Conservation (phyloP, 2,329 filamentous ascomycete genomes). For the Fusarium sp. region DNA sequence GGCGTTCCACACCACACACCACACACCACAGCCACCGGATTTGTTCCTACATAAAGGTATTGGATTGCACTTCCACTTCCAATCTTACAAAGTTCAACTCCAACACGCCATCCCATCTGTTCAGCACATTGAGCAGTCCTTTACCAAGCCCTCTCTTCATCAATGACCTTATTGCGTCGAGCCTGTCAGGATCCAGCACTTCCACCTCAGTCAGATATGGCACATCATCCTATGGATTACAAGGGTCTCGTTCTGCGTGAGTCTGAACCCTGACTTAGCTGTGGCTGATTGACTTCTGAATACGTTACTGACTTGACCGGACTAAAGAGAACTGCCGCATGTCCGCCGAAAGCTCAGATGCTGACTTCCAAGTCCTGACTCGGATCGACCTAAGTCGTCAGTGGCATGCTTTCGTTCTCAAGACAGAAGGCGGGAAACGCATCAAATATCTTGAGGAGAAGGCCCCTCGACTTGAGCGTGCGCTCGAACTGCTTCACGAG, state of each 20-base stretch:
- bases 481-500: constrained; percentile 51
- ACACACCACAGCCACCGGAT: background rate
- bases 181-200: constrained; percentile 3
- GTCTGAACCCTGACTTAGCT: background rate
- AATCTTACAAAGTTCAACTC: background rate
- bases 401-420: constrained; percentile 44
- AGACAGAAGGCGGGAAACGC: constrained; percentile 41
- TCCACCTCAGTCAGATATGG: constrained; percentile 21
- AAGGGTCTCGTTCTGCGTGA: constrained; percentile 26
- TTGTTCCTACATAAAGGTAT: constrained; percentile 20
- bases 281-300: background rate
- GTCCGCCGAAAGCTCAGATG: constrained; percentile 37
- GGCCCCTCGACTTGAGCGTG: constrained; percentile 44
- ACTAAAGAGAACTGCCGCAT: constrained; percentile 44
- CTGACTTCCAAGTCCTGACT: constrained; percentile 39
- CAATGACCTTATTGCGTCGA: constrained; percentile 30
- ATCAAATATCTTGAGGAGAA: constrained; percentile 48
- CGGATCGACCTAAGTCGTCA: constrained; percentile 35
- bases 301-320: background rate
- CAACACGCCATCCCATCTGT: background rate
- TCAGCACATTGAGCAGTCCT: background rate
- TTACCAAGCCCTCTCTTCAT: background rate
- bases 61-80: constrained; percentile 14
- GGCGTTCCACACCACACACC: background rate
- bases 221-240: constrained; percentile 14